Percentiles rank a stretch among this genome's conserved stretches.
These are phyloP conservation scores for Hypoxylon crocopeplum DNA, from an alignment of 495 filamentous ascomycete species.

Conservation along the genomic window DNA sequence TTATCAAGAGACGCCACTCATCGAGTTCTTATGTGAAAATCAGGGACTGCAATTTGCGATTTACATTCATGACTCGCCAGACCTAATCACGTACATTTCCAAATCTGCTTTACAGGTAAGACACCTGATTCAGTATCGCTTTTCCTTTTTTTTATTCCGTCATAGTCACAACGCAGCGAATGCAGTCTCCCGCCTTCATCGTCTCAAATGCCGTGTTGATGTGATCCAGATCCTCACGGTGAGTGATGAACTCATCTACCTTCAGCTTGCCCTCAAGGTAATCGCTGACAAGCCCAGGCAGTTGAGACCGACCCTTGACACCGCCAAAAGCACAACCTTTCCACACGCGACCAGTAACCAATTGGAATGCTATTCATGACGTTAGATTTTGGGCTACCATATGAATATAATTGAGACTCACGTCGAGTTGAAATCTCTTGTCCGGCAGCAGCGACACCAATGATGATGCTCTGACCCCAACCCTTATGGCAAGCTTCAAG, in stretches of 20 bases:
- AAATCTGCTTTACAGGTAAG: constrained; percentile 4
- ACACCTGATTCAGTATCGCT: constrained; percentile 4
- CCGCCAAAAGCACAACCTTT: constrained; percentile 97
- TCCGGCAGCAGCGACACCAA: constrained; percentile 95
- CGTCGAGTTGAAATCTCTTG: constrained; percentile 96
- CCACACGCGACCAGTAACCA: constrained; percentile 97
- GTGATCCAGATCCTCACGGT: constrained; percentile 76
- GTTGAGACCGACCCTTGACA: constrained; percentile 94
- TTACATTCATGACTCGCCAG: constrained; percentile 27
- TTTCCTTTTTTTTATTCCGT: constrained; percentile 41
- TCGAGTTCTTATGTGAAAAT: too few species aligned
- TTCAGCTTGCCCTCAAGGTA: constrained; percentile 90
- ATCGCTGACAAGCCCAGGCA: constrained; percentile 86
- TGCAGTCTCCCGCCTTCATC: constrained; percentile 97
- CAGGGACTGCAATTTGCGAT: constrained; percentile 19
- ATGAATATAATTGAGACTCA: constrained; percentile 58
- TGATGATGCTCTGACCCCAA: constrained; percentile 98
- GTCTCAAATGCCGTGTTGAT: constrained; percentile 91
- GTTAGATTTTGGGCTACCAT: constrained; percentile 24
- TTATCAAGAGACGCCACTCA: too few species aligned
- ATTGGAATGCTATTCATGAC: constrained; percentile 81
- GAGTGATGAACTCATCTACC: constrained; percentile 99
- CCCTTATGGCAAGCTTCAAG: constrained; percentile 99
- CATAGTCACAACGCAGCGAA: constrained; percentile 80
- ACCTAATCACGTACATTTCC: constrained; percentile 3